Evolutionary conservation across 495 filamentous ascomycete species (phyloP).

Genomic region (Penicillium pancosmium): DNA sequence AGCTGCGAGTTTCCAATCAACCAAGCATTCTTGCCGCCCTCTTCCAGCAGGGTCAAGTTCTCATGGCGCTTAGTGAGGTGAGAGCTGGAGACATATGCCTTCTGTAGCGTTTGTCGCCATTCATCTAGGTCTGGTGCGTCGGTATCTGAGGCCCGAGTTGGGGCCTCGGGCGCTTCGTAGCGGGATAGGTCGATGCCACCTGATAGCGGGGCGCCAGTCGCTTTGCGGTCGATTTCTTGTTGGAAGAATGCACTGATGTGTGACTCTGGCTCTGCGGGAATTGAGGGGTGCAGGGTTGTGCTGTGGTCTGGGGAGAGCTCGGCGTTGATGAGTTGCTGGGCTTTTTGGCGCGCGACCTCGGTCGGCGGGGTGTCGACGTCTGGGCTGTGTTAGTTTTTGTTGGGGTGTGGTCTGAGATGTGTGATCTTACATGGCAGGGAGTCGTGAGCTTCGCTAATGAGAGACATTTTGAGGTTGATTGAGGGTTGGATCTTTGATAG

Average conservation of each 20-base stretch:
- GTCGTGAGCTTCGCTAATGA: slow-evolving; percentile 74
- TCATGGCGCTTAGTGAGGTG: slow-evolving; percentile 68
- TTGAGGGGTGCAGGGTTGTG: slow-evolving; percentile 41
- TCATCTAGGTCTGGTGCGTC: slow-evolving; percentile 38
- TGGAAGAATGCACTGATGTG: slow-evolving; percentile 63
- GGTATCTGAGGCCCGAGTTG: slow-evolving; percentile 33
- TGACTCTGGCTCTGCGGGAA: slow-evolving; percentile 39
- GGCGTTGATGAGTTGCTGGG: slow-evolving; percentile 64
- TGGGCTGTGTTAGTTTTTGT: slow-evolving; percentile 34
- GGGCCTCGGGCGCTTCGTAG: slow-evolving; percentile 69
- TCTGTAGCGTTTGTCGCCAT: slow-evolving; percentile 42
- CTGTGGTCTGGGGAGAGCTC: slow-evolving; percentile 58
- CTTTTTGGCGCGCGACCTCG: slow-evolving; percentile 55
- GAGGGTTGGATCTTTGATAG: not conserved
- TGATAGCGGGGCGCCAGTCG: slow-evolving; percentile 52
- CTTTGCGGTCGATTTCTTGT: slow-evolving; percentile 63
- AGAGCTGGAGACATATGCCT: slow-evolving; percentile 63
- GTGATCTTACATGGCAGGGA: slow-evolving; percentile 73
- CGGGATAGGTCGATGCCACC: slow-evolving; percentile 75
- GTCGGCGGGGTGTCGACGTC: slow-evolving; percentile 74
- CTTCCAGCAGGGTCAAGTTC: slow-evolving; percentile 75
- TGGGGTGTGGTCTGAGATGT: not conserved
- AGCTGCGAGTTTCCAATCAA: slow-evolving; percentile 78
- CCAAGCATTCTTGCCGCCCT: slow-evolving; percentile 88
- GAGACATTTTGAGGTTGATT: slow-evolving; percentile 55